Evolutionary conservation across 1,284 basidiomycete genomes (phyloP), one percentile per base, ranked within the genome.

Genomic region (Pholiota adiposa): DNA sequence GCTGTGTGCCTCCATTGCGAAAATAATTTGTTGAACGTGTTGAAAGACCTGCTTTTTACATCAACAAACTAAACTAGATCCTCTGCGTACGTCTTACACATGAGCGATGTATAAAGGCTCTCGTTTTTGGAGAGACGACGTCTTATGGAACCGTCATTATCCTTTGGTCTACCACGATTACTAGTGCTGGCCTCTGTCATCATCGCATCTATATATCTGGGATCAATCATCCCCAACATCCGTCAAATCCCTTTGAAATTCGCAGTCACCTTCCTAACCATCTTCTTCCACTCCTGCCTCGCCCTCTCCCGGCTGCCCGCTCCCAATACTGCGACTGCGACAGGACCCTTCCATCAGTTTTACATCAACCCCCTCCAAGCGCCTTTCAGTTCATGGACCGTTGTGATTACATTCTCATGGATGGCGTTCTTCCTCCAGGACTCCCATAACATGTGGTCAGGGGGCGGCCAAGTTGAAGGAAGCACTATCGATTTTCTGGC

Each of bases 361-460:
- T 54, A 58, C 33, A 57, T 61, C 23, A 56, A 51, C 19, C 55
- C 60, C 2, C 44, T 61, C 12, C 56, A 61, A 4, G 18, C 19
- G 18, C 38, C 55, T 0, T 56, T 57, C 31, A 38, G 41, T 27
- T 21, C 23, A 14, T 61, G 55, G 55, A 52, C 36, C 18, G 0
- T 58, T 18, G 1, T 52, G 1, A 46, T 46, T 25, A 16, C 44
- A 12, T 46, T 46, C 11, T 23, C 44, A 4, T 46, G 44, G 44
- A 46, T 27, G n/a, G 7, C 14, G 8, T 46, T 27, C 44, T 46
- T 46, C 44, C 8, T 46, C 12, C 3, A 25, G 44, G 44, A 46
- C 23, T 46, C 16, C 44, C 11, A 27, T 46, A 23, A 27, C 14
- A 6, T 46, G 12, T 46, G 23, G 23, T 7, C n/a, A 25, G 44